phyloP scores from a whole-genome alignment of 495 filamentous ascomycete species.

The Ramalina intermedia region DNA sequence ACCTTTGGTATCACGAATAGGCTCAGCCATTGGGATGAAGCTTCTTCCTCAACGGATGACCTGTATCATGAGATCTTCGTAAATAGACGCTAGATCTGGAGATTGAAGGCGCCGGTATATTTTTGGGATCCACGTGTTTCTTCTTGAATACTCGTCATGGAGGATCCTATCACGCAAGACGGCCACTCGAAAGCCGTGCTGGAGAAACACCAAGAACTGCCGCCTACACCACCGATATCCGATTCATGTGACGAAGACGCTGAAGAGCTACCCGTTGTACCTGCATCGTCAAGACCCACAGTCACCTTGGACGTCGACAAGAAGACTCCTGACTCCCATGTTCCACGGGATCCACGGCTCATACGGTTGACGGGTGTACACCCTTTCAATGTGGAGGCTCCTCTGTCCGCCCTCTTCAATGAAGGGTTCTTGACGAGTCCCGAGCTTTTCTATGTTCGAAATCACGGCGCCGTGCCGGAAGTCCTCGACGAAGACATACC shows the following conservation, averaged over 20 bases:
- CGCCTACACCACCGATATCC: conserved; percentile 18
- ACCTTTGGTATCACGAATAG: no score
- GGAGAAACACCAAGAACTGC: conserved; percentile 14
- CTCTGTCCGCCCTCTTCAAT: conserved; percentile 64
- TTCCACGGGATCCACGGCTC: conserved; percentile 72
- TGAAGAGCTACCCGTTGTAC: conserved; percentile 48
- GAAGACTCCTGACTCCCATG: conserved; percentile 73
- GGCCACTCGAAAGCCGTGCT: neutral
- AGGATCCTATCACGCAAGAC: conserved; percentile 12
- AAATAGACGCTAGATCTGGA: no score
- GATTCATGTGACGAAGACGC: conserved; percentile 22
- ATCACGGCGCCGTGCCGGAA: conserved; percentile 76
- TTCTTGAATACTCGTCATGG: conserved; percentile 3
- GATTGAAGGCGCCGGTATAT: no score
- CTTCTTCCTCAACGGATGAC: no score
- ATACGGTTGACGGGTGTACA: conserved; percentile 85
- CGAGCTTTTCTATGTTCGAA: conserved; percentile 93
- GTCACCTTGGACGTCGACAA: conserved; percentile 59
- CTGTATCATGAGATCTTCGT: no score
- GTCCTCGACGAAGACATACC: conserved; percentile 59
- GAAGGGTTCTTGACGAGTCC: conserved; percentile 81
- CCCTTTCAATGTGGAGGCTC: conserved; percentile 89
- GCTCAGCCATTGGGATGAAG: no score
- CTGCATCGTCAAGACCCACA: conserved; percentile 44
- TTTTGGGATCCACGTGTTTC: no score